Percentiles rank a stretch among this genome's conserved stretches.
Evolutionary conservation across 2,329 filamentous ascomycete species (phyloP).

Genomic region (Aspergillus sp.): DNA sequence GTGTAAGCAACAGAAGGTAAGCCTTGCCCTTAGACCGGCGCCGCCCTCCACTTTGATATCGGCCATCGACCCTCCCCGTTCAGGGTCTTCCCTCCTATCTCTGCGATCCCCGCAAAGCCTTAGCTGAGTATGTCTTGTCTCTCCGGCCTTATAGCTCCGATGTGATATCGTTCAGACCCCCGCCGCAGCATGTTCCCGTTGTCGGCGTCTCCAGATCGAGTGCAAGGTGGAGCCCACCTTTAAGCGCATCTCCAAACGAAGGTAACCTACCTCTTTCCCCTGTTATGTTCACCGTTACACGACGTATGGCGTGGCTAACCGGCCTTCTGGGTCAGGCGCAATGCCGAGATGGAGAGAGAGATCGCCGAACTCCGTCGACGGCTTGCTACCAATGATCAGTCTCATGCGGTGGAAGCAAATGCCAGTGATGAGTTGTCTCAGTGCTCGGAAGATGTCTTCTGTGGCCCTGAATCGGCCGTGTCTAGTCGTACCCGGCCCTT

Average conservation of each 20-base stretch:
- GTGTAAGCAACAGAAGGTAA: constrained; percentile 67
- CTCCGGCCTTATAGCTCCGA: constrained; percentile 49
- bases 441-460: constrained; percentile 35
- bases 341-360: constrained; percentile 63
- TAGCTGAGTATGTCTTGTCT: constrained; percentile 16
- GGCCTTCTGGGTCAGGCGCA: constrained; percentile 44
- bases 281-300: not conserved
- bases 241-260: constrained; percentile 63
- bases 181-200: constrained; percentile 60
- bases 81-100: constrained; percentile 1
- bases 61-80: not conserved
- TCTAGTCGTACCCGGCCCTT: constrained; percentile 29
- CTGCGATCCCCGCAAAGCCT: constrained; percentile 4
- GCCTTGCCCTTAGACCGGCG: constrained; percentile 7
- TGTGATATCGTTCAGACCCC: constrained; percentile 67
- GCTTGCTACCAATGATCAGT: constrained; percentile 35
- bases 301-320: constrained; percentile 6
- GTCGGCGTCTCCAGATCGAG: constrained; percentile 59
- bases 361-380: constrained; percentile 49
- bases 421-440: constrained; percentile 32
- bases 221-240: constrained; percentile 67
- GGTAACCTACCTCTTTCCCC: constrained; percentile 21
- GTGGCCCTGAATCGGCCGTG: constrained; percentile 29
- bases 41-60: constrained; percentile 3
- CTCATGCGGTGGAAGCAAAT: constrained; percentile 23